phyloP scores from a whole-genome alignment of 2,329 filamentous ascomycete genomes.

The Diaporthe citrichinensis region DNA sequence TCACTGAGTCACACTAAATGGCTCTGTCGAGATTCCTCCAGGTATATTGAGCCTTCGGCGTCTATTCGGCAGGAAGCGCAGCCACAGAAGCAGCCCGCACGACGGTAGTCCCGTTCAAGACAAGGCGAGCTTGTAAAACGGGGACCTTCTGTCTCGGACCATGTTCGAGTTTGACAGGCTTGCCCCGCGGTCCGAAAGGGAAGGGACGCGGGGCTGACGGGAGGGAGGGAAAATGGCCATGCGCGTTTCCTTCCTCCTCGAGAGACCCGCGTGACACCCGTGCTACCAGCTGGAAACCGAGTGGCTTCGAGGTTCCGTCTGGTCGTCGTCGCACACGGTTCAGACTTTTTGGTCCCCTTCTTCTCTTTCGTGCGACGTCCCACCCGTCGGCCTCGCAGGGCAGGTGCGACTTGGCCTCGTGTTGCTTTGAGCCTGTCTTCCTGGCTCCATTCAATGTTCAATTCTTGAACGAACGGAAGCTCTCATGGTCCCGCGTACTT shows the following conservation, averaged over 20 bases:
- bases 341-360: not conserved
- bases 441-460: not conserved
- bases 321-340: not conserved
- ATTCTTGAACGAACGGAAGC: not conserved
- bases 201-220: not conserved
- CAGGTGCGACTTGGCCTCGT: not conserved
- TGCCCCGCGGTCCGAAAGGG: slow-evolving; percentile 8
- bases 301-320: not conserved
- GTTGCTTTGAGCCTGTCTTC: no score
- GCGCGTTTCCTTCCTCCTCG: not conserved
- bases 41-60: not conserved
- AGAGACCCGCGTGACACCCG: not conserved
- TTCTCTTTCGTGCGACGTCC: not conserved
- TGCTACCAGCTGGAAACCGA: slow-evolving; percentile 3
- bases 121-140: not conserved
- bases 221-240: not conserved
- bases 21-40: not conserved
- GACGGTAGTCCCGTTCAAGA: not conserved
- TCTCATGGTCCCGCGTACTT: not conserved
- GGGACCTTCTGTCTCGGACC: not conserved
- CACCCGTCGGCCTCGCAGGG: slow-evolving; percentile 12
- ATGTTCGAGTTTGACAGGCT: slow-evolving; percentile 8
- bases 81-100: not conserved
- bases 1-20: not conserved
- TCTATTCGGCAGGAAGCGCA: slow-evolving; percentile 13